Conservation (phyloP, 345 rosid genomes). For the Noccaea caerulescens region DNA sequence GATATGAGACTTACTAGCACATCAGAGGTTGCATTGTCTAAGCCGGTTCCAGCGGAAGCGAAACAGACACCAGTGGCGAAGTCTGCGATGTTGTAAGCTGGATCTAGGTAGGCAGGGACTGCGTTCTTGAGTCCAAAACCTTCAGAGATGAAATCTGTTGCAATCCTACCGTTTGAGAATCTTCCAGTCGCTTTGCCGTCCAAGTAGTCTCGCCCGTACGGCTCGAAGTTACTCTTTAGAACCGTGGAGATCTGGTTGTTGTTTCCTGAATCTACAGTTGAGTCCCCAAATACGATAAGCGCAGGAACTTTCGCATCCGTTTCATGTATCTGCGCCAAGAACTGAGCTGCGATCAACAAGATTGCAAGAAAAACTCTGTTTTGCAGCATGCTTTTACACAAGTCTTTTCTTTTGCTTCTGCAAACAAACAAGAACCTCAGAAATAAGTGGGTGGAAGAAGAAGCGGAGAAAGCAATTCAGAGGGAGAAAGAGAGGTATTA, state of each 20-base stretch:
- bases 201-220: conserved; percentile 76
- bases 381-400: conserved; percentile 45
- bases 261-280: conserved; percentile 81
- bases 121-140: conserved; percentile 70
- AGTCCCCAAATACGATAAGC: conserved; percentile 77
- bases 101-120: conserved; percentile 85
- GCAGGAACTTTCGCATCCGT: conserved; percentile 57
- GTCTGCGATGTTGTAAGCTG: conserved; percentile 57
- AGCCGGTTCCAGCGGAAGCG: conserved; percentile 93
- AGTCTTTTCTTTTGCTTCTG: conserved; percentile 9
- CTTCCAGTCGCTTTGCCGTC: conserved; percentile 71
- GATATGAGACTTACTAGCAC: conserved; percentile 66
- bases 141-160: conserved; percentile 74
- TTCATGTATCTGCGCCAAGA: conserved; percentile 45
- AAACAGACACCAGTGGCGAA: conserved; percentile 85
- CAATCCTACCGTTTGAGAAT: conserved; percentile 76
- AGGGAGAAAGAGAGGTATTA: conserved; percentile 32
- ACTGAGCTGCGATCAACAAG: conserved; percentile 39
- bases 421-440: conserved; percentile 22
- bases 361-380: conserved; percentile 30
- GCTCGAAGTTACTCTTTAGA: conserved; percentile 69
- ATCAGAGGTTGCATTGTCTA: conserved; percentile 72
- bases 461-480: not conserved
- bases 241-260: conserved; percentile 73
- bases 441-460: conserved; percentile 1